Percentiles rank a stretch among this genome's conserved stretches.
Conservation (phyloP, 176 grass and related monocot genomes). For the Avena sativa region DNA sequence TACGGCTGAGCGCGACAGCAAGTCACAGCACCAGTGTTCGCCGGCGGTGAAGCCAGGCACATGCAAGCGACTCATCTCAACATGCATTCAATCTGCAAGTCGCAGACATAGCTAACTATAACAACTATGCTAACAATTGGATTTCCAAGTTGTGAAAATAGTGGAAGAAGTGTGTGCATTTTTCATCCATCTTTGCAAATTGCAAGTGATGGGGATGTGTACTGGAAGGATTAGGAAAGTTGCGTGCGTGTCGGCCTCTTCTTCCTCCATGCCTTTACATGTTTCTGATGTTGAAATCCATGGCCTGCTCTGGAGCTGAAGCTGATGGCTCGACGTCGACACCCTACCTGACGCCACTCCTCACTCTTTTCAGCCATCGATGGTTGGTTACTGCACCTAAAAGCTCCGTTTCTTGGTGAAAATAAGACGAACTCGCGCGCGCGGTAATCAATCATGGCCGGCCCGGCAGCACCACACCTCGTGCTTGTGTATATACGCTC, state of each 20-base stretch:
- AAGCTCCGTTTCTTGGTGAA: conserved; percentile 18
- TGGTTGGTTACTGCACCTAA: neutral
- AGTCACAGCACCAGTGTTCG: neutral
- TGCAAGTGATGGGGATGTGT: conserved; percentile 12
- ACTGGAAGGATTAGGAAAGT: neutral
- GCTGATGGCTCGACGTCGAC: conserved; percentile 12
- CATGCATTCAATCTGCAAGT: neutral
- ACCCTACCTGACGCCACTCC: conserved; percentile 34
- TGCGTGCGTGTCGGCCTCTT: conserved; percentile 16
- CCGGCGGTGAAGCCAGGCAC: neutral
- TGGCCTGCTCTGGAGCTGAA: conserved; percentile 21
- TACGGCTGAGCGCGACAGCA: neutral
- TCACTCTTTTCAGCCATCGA: conserved; percentile 34
- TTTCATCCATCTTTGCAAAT: neutral
- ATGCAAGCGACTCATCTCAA: neutral
- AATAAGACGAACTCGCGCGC: neutral
- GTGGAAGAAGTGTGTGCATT: neutral
- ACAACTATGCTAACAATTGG: neutral
- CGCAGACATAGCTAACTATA: neutral
- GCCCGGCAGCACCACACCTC: neutral
- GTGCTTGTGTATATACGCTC: neutral
- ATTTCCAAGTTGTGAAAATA: neutral
- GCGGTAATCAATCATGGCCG: conserved; percentile 30
- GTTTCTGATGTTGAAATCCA: conserved; percentile 19
- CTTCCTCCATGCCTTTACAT: conserved; percentile 19